These are phyloP conservation scores for Elsinoe fawcettii DNA, from an alignment of 2,329 filamentous ascomycete species.

Conservation along the genomic window DNA sequence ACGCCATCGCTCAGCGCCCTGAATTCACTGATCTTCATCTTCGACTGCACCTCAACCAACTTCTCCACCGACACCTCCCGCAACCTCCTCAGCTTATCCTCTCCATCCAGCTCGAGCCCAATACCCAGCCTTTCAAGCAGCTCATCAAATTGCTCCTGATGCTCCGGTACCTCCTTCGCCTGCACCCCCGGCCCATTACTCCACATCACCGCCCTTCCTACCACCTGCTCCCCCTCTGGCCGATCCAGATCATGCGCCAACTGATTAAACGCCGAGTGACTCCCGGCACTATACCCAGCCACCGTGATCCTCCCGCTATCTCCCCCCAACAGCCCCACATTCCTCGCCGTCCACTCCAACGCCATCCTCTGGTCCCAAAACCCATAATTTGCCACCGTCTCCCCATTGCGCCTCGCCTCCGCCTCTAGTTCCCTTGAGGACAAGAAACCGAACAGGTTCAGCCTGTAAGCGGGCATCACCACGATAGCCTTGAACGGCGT, in stretches of 20 bases:
- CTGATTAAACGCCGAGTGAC: conserved; percentile 51
- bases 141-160: conserved; percentile 47
- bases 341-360: conserved; percentile 48
- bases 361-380: conserved; percentile 52
- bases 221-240: conserved; percentile 38
- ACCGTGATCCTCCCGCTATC: conserved; percentile 46
- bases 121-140: conserved; percentile 41
- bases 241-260: conserved; percentile 48
- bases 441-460: conserved; percentile 51
- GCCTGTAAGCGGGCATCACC: conserved; percentile 49
- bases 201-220: conserved; percentile 47
- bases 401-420: conserved; percentile 33
- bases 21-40: conserved; percentile 46
- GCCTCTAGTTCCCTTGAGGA: conserved; percentile 41
- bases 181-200: conserved; percentile 49
- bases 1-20: conserved; percentile 43
- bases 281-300: conserved; percentile 49
- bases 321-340: conserved; percentile 46
- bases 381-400: conserved; percentile 43
- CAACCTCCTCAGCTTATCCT: conserved; percentile 41
- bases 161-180: conserved; percentile 41
- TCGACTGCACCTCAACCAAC: conserved; percentile 37
- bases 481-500: conserved; percentile 44
- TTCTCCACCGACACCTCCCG: conserved; percentile 32
- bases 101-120: conserved; percentile 30